phyloP scores from a whole-genome alignment of 192 early-diverging fungal species.

The Rhizoclosmatium globosum region DNA sequence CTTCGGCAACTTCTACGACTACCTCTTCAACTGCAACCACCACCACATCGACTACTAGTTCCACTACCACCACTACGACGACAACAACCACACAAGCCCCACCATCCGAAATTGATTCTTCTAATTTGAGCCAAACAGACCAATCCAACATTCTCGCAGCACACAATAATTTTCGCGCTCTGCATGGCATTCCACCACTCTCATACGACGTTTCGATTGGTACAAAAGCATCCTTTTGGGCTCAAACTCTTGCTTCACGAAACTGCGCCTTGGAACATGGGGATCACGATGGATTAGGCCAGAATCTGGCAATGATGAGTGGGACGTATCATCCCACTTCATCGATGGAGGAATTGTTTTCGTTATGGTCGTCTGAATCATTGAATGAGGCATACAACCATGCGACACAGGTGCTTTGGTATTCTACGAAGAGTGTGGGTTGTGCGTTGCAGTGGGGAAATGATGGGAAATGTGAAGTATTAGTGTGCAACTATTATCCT shows the following conservation, averaged over 20 bases:
- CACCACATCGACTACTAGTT: not conserved
- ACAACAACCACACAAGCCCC: not conserved
- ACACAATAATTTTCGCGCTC: slow-evolving; percentile 15
- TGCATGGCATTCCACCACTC: slow-evolving; percentile 7
- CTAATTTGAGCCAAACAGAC: not conserved
- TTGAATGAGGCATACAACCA: slow-evolving; percentile 14
- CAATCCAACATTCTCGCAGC: slow-evolving; percentile 4
- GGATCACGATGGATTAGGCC: slow-evolving; percentile 17
- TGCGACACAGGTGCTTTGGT: slow-evolving; percentile 22
- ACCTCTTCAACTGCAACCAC: not conserved
- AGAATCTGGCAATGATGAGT: slow-evolving; percentile 10
- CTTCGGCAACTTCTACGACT: not conserved
- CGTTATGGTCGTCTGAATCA: not conserved
- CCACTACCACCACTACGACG: not conserved
- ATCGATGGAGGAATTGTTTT: slow-evolving; percentile 18
- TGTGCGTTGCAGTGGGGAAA: slow-evolving; percentile 17
- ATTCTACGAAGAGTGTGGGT: not conserved
- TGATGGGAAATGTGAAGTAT: slow-evolving; percentile 18
- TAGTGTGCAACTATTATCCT: slow-evolving; percentile 20
- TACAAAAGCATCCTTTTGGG: not conserved
- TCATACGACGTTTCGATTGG: slow-evolving; percentile 3
- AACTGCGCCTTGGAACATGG: slow-evolving; percentile 7
- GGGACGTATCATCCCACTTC: not conserved
- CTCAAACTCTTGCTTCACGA: not conserved
- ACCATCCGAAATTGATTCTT: not conserved